Conservation (phyloP, 768 basidiomycete genomes). For the Panellus pusillus region DNA sequence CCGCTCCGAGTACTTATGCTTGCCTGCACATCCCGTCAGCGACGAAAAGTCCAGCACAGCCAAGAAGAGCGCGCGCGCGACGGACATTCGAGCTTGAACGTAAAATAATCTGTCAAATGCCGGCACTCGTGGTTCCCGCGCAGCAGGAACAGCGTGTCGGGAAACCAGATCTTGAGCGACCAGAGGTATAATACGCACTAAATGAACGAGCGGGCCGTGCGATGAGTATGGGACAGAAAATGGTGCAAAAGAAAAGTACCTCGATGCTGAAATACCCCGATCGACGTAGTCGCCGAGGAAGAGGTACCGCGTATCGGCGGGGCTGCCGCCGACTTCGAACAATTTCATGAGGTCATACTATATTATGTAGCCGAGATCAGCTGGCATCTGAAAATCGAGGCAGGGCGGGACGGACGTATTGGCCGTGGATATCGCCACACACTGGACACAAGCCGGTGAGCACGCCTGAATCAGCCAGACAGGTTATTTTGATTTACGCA, state of each 20-base stretch:
- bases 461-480: not conserved
- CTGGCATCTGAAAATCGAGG: not conserved
- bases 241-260: slow-evolving; percentile 39
- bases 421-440: slow-evolving; percentile 97
- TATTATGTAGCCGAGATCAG: slow-evolving; percentile 4
- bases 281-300: slow-evolving; percentile 95
- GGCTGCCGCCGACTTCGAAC: slow-evolving; percentile 91
- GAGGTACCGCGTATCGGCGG: slow-evolving; percentile 89
- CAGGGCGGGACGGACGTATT: slow-evolving; percentile 73
- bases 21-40: slow-evolving; percentile 56
- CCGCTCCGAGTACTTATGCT: slow-evolving; percentile 97
- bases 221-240: not conserved
- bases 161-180: slow-evolving; percentile 99
- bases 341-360: slow-evolving; percentile 95
- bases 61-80: slow-evolving; percentile 11
- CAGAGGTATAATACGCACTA: slow-evolving; percentile 98
- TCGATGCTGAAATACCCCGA: slow-evolving; percentile 91
- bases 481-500: slow-evolving; percentile 46
- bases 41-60: not conserved
- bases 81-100: slow-evolving; percentile 97
- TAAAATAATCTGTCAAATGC: slow-evolving; percentile 97
- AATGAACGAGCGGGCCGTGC: slow-evolving; percentile 13
- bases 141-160: slow-evolving; percentile 91
- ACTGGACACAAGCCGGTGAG: slow-evolving; percentile 43
- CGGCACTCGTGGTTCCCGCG: slow-evolving; percentile 99